Conservation (phyloP, 805 yeast species). For the Ogataea ramenticola region DNA sequence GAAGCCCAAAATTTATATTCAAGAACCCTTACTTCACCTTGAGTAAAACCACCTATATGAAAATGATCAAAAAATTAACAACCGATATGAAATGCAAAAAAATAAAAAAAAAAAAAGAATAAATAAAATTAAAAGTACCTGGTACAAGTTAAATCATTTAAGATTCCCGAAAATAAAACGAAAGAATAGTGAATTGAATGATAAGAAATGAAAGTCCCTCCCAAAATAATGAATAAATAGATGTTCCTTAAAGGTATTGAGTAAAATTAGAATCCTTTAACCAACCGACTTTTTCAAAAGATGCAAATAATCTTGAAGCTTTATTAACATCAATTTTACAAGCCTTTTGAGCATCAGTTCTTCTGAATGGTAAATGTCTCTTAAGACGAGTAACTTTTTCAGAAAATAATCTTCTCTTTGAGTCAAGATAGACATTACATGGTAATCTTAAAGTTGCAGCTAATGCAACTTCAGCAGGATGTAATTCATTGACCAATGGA, state of each 20-base stretch:
- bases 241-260: conserved; percentile 27
- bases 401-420: conserved; percentile 76
- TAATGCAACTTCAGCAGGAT: conserved; percentile 83
- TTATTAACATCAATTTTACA: conserved; percentile 96
- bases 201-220: too few species aligned
- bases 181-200: too few species aligned
- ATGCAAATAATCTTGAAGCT: conserved; percentile 84
- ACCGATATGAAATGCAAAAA: too few species aligned
- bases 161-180: too few species aligned
- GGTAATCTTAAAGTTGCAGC: conserved; percentile 90
- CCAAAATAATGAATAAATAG: too few species aligned
- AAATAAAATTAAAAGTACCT: too few species aligned
- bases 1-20: too few species aligned
- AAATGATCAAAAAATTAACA: too few species aligned
- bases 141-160: too few species aligned
- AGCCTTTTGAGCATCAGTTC: conserved; percentile 97
- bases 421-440: conserved; percentile 70
- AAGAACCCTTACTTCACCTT: too few species aligned
- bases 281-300: conserved; percentile 91
- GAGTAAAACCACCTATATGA: too few species aligned
- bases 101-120: too few species aligned
- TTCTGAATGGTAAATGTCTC: conserved; percentile 72
- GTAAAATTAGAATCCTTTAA: conserved; percentile 67
- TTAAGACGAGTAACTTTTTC: conserved; percentile 79
- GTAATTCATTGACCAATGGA: conserved; percentile 65